Evolutionary conservation across 148 eudicot genomes (phyloP).

Genomic region (Fagopyrum tataricum): DNA sequence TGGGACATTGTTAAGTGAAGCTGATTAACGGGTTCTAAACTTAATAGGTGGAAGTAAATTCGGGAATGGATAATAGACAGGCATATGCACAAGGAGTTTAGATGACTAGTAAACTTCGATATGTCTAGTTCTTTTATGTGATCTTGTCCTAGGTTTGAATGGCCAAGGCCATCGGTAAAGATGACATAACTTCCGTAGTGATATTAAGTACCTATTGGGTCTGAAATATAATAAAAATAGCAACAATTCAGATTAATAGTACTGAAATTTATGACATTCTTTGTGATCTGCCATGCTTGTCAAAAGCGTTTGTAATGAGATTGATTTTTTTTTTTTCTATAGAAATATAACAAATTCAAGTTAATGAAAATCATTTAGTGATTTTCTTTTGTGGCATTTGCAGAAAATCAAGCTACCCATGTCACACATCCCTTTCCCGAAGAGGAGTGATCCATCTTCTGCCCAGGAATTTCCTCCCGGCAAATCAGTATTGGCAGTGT

Average conservation of each 20-base stretch:
- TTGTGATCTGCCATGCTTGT: not conserved
- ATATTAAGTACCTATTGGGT: not conserved
- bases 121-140: no score
- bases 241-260: not conserved
- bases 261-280: not conserved
- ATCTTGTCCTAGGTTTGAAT: not conserved
- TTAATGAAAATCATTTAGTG: not conserved
- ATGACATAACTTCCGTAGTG: not conserved
- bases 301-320: no score
- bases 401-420: constrained; percentile 83
- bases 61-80: no score
- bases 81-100: no score
- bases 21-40: no score
- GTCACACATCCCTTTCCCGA: constrained; percentile 90
- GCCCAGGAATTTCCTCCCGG: constrained; percentile 71
- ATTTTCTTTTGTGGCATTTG: constrained; percentile 7
- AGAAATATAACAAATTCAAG: not conserved
- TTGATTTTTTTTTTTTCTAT: no score
- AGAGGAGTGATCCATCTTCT: constrained; percentile 57
- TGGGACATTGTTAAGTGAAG: not conserved
- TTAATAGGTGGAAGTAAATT: no score
- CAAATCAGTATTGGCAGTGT: constrained; percentile 86
- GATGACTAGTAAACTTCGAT: no score
- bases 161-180: not conserved
- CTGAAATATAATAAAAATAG: not conserved